Conservation (phyloP, 768 basidiomycete genomes). For the Rhodotorula diobovata region DNA sequence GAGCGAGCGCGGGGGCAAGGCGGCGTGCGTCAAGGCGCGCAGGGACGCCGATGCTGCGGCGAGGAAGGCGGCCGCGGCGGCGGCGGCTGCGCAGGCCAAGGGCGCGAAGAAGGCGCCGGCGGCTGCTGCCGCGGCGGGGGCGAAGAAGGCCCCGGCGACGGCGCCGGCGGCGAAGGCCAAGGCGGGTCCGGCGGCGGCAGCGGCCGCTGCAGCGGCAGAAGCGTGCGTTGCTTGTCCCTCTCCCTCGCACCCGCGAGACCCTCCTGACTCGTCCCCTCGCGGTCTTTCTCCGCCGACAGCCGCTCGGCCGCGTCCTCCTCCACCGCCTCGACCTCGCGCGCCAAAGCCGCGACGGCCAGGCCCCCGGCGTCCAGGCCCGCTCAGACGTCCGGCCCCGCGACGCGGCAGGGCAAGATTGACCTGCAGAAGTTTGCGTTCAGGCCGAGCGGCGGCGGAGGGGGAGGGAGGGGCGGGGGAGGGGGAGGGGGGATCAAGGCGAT, state of each 20-base stretch:
- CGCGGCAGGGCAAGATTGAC: constrained; percentile 1
- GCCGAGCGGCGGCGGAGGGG: background rate
- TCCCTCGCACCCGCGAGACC: too few relatives aligned
- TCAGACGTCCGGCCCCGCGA: too few relatives aligned
- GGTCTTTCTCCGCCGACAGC: too few relatives aligned
- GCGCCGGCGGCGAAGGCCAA: constrained; percentile 5
- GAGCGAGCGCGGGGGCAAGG: constrained; percentile 3
- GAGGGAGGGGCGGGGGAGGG: background rate
- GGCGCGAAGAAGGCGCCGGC: background rate
- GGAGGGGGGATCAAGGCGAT: constrained; percentile 32
- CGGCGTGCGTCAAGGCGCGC: background rate
- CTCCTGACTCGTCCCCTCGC: too few relatives aligned
- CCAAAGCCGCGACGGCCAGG: too few relatives aligned
- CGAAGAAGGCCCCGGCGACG: background rate
- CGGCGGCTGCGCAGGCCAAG: background rate
- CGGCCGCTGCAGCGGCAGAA: too few relatives aligned
- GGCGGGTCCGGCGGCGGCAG: background rate
- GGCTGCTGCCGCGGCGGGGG: background rate
- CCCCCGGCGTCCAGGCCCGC: too few relatives aligned
- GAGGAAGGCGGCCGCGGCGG: background rate
- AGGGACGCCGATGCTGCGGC: background rate
- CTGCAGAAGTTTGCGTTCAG: background rate
- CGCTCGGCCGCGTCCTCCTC: background rate
- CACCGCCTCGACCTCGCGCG: background rate
- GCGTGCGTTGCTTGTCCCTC: too few relatives aligned